Evolutionary conservation across 2,329 filamentous ascomycete genomes (phyloP), one percentile per base, ranked within the genome.

Genomic region (Didymella exigua): DNA sequence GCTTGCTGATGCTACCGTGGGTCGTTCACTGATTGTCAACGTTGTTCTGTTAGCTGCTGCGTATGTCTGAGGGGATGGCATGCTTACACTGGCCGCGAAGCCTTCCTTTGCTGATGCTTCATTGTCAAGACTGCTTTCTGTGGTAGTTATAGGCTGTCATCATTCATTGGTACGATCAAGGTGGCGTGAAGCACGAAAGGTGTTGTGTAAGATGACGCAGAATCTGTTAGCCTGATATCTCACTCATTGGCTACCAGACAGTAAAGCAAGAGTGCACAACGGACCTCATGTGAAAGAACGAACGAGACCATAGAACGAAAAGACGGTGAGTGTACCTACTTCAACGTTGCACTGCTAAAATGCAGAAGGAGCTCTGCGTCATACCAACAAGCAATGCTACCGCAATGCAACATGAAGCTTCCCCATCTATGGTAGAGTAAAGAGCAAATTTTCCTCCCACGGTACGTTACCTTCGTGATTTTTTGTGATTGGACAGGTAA

Each of bases 381-480:
- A 53, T 24, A 31, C 23, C 30, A 37, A 31, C 18, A 50, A 21
- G 23, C 31, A 4, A 29, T 36, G 30, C 38, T 0, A 61, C 14
- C 16, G 30, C 43, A 1, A 60, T 19, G 5, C 38, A 45, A n/a
- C n/a, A 30, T 46, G 23, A 36, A 41, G 26, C 21, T 8, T 16
- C 37, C 11, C 11, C 10, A 37, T 46, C 27, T 54, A 52, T 44
- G 14, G 8, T 24, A 42, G 33, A 46, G 46, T 36, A 43, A 16
- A 26, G 11, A 44, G 23, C 18, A 37, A 42, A 10, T 37, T 16
- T 45, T 48, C 61, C 56, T 57, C 64, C 62, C 62, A 64, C 61
- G 62, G 62, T 67, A 54, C 62, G 56, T 64, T 56, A 62, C 54
- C 44, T 54, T 65, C 62, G 42, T 65, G 49, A 65, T 61, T 60